These are phyloP conservation scores for Leptomonas pyrrhocoris DNA, from an alignment of 208 protist species.

Conservation along the genomic window DNA sequence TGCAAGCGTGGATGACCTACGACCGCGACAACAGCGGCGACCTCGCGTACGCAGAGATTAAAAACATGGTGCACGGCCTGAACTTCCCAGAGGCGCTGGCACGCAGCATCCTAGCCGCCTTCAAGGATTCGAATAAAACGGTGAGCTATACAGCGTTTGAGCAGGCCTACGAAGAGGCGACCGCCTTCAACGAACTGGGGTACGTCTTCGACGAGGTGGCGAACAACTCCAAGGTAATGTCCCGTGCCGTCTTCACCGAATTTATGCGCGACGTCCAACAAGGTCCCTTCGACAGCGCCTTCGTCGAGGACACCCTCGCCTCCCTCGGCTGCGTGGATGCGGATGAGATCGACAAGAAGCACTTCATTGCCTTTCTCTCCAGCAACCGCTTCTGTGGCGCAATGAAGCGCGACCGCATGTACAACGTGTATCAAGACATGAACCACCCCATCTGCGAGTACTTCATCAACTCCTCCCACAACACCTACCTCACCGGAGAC, in stretches of 20 bases:
- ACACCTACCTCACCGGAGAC: constrained; percentile 95
- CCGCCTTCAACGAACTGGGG: constrained; percentile 40
- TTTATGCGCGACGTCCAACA: constrained; percentile 46
- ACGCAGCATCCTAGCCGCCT: constrained; percentile 13
- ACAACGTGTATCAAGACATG: constrained; percentile 78
- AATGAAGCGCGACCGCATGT: constrained; percentile 24
- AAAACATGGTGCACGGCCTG: constrained; percentile 42
- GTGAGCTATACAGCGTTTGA: constrained; percentile 42
- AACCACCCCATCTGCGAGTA: constrained; percentile 81
- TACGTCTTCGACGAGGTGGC: constrained; percentile 44
- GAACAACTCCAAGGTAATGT: constrained; percentile 25
- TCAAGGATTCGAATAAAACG: constrained; percentile 24
- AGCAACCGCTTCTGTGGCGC: constrained; percentile 31
- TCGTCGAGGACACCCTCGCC: constrained; percentile 37
- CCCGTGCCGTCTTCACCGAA: constrained; percentile 25
- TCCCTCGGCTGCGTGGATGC: constrained; percentile 35
- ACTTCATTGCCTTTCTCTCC: constrained; percentile 46
- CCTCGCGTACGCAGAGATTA: constrained; percentile 36
- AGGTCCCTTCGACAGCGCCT: constrained; percentile 22
- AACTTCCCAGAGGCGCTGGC: constrained; percentile 48
- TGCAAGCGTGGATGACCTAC: constrained; percentile 63
- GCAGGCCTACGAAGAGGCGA: constrained; percentile 35
- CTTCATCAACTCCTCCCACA: constrained; percentile 94
- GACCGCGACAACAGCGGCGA: constrained; percentile 49
- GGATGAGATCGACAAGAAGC: constrained; percentile 29